Evolutionary conservation across 345 rosid genomes (phyloP), one percentile per base, ranked within the genome.

Genomic region (Brassica carinata): DNA sequence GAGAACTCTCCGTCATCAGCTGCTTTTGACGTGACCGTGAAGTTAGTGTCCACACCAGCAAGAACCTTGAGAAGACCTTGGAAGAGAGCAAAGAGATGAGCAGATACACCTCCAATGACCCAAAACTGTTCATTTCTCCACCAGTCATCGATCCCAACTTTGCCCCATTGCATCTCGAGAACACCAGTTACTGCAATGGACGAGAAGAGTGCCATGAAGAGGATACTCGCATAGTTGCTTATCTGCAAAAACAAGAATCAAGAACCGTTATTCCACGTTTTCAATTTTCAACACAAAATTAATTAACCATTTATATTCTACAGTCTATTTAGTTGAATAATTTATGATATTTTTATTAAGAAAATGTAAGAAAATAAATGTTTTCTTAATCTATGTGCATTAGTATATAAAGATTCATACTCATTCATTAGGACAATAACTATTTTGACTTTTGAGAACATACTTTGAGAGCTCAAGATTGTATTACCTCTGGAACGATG

Each of bases 41-140:
- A 95, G 85, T 90, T 91, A 17, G 99, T 95, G 87, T 66, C 89
- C 6, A 95, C 94, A 79, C 99, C 99, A 72, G 94, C 99, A 58
- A 95, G 85, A 71, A 95, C 99, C 90, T 95, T 95, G 67, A 95
- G 90, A 10, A 95, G 83, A 90, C 99, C 99, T 72, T 95, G 99
- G 79, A 95, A 69, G 76, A 95, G 98, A 40, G 99, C 98, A 67
- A 95, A 95, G 0, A 95, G 90, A 88, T 95, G 99, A 0, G 99
- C 85, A n/a, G 99, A 95, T 8, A 76, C 98, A 0, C 99, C 99
- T 73, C 99, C 99, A 2, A 95, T 95, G 33, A 95, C 99, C 99
- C 99, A 95, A 83, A 95, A 95, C 83, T 95, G 99, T 81, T 95
- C 99, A 8, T 95, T 95, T 85, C 99, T 90, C 99, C 99, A 95